Percentiles rank a stretch among this genome's conserved stretches.
These are phyloP conservation scores for Podosphaera aphanis DNA, from an alignment of 2,329 filamentous ascomycete species.

Conservation along the genomic window DNA sequence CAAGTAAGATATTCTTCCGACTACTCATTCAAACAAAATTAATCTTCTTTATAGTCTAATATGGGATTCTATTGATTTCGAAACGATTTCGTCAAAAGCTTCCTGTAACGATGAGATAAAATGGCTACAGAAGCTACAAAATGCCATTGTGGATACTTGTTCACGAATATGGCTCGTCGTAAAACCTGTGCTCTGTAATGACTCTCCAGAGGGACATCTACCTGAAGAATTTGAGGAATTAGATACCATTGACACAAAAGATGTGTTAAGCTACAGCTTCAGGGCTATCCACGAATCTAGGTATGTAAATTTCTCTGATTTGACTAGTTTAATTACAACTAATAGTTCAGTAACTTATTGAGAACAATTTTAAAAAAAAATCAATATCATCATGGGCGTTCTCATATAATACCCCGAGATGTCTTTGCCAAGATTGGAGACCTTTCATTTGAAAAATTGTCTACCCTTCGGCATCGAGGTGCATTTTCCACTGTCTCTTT, in stretches of 20 bases:
- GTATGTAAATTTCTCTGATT: conserved; percentile 20
- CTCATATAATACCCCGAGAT: conserved; percentile 23
- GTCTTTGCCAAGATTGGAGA: conserved; percentile 45
- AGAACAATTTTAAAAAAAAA: conserved; percentile 30
- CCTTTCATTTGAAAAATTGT: conserved; percentile 60
- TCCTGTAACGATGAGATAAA: background rate
- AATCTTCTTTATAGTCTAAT: conserved; percentile 4
- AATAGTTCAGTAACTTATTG: conserved; percentile 39
- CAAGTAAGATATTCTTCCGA: conserved; percentile 20
- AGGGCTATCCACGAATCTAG: conserved; percentile 85
- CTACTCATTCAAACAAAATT: background rate
- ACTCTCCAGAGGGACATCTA: conserved; percentile 77
- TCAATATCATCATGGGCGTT: conserved; percentile 16
- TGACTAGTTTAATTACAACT: conserved; percentile 2
- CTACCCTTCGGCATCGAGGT: conserved; percentile 65
- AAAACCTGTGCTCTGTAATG: conserved; percentile 60
- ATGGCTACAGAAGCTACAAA: conserved; percentile 18
- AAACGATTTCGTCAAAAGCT: background rate
- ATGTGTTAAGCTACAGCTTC: conserved; percentile 84
- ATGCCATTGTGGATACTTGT: conserved; percentile 35
- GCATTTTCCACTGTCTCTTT: conserved; percentile 84
- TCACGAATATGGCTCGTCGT: conserved; percentile 56
- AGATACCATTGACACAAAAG: conserved; percentile 58
- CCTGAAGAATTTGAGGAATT: conserved; percentile 52
- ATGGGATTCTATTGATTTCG: conserved; percentile 9